Percentiles rank a stretch among this genome's conserved stretches.
phyloP scores from a whole-genome alignment of 1,284 basidiomycete genomes.

The Rhodotorula sp. region DNA sequence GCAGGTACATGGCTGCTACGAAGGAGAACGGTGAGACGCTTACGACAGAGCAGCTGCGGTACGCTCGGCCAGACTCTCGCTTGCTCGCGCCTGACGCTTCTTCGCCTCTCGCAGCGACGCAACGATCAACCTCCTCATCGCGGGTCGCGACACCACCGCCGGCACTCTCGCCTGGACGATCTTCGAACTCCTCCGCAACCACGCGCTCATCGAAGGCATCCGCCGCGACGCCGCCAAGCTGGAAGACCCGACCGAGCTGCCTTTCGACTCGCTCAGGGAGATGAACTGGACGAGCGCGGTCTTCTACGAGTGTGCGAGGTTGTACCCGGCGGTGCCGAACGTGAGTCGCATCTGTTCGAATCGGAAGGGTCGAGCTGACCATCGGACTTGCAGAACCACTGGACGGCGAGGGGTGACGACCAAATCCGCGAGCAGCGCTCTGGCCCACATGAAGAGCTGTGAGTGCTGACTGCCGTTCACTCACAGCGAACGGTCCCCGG shows the following conservation, averaged over 20 bases:
- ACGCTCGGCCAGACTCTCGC: not conserved
- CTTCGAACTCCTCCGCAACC: slow-evolving; percentile 22
- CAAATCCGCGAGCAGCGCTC: slow-evolving; percentile 15
- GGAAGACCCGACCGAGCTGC: not conserved
- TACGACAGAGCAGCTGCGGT: slow-evolving; percentile 2
- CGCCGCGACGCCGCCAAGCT: slow-evolving; percentile 1
- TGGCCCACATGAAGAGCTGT: too few species aligned
- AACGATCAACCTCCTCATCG: slow-evolving; percentile 30
- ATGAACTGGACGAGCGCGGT: slow-evolving; percentile 17
- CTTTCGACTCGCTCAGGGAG: slow-evolving; percentile 15
- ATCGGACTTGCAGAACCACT: slow-evolving; percentile 1
- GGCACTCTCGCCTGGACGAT: slow-evolving; percentile 17
- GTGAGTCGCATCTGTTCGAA: slow-evolving; percentile 1
- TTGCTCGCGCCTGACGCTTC: not conserved
- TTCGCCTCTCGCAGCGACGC: slow-evolving; percentile 5
- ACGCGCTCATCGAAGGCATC: slow-evolving; percentile 2
- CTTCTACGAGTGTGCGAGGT: slow-evolving; percentile 22
- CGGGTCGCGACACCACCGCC: slow-evolving; percentile 34
- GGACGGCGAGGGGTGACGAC: slow-evolving; percentile 26
- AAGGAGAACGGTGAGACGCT: slow-evolving; percentile 1
- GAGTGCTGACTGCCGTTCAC: too few species aligned
- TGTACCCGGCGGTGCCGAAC: slow-evolving; percentile 3
- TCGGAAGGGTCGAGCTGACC: not conserved
- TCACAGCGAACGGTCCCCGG: slow-evolving; percentile 21
- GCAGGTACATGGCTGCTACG: not conserved